Base-by-base conservation (phyloP, 768 basidiomycete species). In the Pleurotus tuoliensis region DNA sequence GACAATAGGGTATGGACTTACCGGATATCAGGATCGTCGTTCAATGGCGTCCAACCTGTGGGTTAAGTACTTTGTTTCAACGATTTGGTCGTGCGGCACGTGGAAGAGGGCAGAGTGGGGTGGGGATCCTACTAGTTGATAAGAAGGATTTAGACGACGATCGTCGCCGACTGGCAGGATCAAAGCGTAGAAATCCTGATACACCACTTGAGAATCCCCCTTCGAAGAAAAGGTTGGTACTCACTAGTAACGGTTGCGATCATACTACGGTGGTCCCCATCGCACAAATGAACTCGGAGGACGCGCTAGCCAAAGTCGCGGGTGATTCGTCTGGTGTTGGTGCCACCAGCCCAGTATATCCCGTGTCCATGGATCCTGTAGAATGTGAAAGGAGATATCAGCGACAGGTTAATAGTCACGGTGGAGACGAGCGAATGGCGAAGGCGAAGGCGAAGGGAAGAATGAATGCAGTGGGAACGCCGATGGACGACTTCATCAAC, bases 11-110 rank as follows among this genome's bases (percentile, higher is more conserved):
- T 2, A 54, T 73, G 13, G 67, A 74, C 39, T 8, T 73, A 6
- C 54, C 68, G 7, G 63, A 69, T 55, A 63, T 75, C 5, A 43
- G 57, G n/a, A 27, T 71, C n/a, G 64, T 74, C 15, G 62, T 74
- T 25, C 72, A 74, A 52, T 73, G 58, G 57, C 45, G 55, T 11
- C 67, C 53, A 1, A 63, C 63, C 7, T 65, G 63, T 47, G 55
- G 48, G 9, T 25, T 71, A 12, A 53, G 54, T 1, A 64, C 66
- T 0, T 52, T 73, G 2, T 66, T 66, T 67, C 73, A 75, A 56
- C 48, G 65, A 7, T 63, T 70, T 45, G 71, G 73, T 3, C 61
- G 63, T 3, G 69, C 63, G 0, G 72, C 55, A 15, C 44, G 62
- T n/a, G 57, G 47, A 16, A 22, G 12, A 5, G 61, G 40, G 5